A percentile compares a stretch with the other conserved stretches of the same genome.
Evolutionary conservation across 2,329 filamentous ascomycete species (phyloP).

Genomic region (Colletotrichum lentis): DNA sequence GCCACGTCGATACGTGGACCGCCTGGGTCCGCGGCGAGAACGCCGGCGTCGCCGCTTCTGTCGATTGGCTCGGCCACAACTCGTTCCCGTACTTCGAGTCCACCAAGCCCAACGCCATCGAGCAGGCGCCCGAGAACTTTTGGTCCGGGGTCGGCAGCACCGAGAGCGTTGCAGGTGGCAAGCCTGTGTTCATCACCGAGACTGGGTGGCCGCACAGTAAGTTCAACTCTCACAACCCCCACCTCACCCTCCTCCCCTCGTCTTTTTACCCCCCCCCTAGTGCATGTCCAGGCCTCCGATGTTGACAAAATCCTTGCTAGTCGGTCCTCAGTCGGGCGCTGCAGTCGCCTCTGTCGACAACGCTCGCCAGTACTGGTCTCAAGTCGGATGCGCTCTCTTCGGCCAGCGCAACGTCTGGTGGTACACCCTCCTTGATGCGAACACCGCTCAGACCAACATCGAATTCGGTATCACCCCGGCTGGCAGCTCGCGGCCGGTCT

Average conservation of each 20-base stretch:
- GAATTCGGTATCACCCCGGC: conserved; percentile 21
- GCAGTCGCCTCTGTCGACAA: conserved; percentile 55
- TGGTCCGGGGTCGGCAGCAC: conserved; percentile 51
- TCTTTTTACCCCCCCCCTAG: too few species aligned
- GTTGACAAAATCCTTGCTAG: conserved; percentile 1
- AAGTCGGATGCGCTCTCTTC: conserved; percentile 32
- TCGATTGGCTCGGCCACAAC: conserved; percentile 63
- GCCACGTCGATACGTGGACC: conserved; percentile 66
- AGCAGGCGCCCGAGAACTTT: conserved; percentile 52
- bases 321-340: conserved; percentile 56
- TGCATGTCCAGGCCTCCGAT: neutral
- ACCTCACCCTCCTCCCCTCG: too few species aligned
- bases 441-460: conserved; percentile 25
- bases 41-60: conserved; percentile 53
- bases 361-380: conserved; percentile 43
- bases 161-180: conserved; percentile 51
- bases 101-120: conserved; percentile 43
- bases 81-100: conserved; percentile 64
- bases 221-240: neutral
- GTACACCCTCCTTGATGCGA: conserved; percentile 34
- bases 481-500: conserved; percentile 24
- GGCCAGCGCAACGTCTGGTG: conserved; percentile 32
- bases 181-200: conserved; percentile 60
- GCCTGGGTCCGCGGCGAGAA: conserved; percentile 60
- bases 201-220: conserved; percentile 63